These are phyloP conservation scores for Crotalaria pallida DNA, from an alignment of 306 rosid genomes.

Conservation along the genomic window DNA sequence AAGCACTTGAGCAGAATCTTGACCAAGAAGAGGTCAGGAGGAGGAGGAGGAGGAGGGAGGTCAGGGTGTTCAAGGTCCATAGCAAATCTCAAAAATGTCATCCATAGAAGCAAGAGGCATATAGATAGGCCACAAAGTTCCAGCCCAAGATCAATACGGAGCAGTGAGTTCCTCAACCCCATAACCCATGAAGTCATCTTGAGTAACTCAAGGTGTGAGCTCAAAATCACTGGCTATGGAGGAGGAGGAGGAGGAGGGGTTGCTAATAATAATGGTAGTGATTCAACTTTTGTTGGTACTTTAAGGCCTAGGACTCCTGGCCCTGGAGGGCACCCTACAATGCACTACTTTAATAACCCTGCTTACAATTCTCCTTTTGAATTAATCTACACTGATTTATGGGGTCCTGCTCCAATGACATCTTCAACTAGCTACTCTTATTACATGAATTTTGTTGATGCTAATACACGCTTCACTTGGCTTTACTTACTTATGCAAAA, in stretches of 20 bases:
- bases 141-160: conserved; percentile 88
- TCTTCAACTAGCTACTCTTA: too few species aligned
- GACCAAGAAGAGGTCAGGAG: too few species aligned
- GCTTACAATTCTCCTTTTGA: too few species aligned
- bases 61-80: conserved; percentile 91
- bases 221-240: conserved; percentile 70
- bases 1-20: conserved; percentile 62
- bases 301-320: conserved; percentile 83
- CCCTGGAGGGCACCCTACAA: conserved; percentile 66
- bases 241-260: conserved; percentile 54
- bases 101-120: conserved; percentile 88
- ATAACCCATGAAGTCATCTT: conserved; percentile 81
- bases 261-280: conserved; percentile 22
- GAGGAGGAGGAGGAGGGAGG: too few species aligned
- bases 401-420: conserved; percentile 64
- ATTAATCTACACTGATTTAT: too few species aligned
- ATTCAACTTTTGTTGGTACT: conserved; percentile 63
- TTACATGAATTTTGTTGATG: too few species aligned
- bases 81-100: conserved; percentile 85
- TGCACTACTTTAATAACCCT: conserved; percentile 69
- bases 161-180: conserved; percentile 91
- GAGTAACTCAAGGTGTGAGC: conserved; percentile 85
- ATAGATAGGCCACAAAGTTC: conserved; percentile 78
- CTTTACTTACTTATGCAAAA: too few species aligned
- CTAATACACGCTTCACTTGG: too few species aligned